phyloP scores from a whole-genome alignment of 2,329 filamentous ascomycete species.

The Coleophoma cylindrospora region DNA sequence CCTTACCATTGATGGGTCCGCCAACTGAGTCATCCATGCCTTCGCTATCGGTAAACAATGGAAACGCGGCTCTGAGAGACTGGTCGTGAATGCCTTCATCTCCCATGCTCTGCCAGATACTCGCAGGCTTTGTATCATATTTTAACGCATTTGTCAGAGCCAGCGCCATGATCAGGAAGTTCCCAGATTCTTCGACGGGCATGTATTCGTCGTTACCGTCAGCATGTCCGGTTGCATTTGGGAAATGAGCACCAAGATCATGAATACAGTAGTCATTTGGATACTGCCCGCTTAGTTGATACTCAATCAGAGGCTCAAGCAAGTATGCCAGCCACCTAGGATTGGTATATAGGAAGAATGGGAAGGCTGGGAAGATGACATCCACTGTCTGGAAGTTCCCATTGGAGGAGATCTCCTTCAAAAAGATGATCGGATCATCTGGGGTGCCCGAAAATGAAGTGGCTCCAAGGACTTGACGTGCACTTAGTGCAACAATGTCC shows the following conservation, averaged over 20 bases:
- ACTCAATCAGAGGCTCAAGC: conserved; percentile 74
- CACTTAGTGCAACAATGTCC: conserved; percentile 72
- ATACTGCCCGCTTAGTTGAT: conserved; percentile 78
- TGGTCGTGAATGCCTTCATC: conserved; percentile 16
- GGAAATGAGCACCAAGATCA: conserved; percentile 67
- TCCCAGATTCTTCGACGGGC: conserved; percentile 62
- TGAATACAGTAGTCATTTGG: conserved; percentile 80
- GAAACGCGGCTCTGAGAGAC: conserved; percentile 18
- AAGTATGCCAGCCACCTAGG: conserved; percentile 76
- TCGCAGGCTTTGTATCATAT: conserved; percentile 54
- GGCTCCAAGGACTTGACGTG: conserved; percentile 75
- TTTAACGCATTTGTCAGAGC: conserved; percentile 70
- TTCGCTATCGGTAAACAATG: conserved; percentile 37
- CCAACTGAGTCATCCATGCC: conserved; percentile 60
- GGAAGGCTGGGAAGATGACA: conserved; percentile 82
- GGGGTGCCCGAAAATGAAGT: conserved; percentile 71
- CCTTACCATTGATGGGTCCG: conserved; percentile 39
- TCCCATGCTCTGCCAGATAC: conserved; percentile 48
- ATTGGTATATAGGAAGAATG: conserved; percentile 83
- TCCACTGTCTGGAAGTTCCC: conserved; percentile 84
- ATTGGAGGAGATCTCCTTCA: conserved; percentile 83
- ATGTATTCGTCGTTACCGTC: conserved; percentile 61
- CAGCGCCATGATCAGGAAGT: conserved; percentile 69
- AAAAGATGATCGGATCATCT: conserved; percentile 67
- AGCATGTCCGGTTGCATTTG: conserved; percentile 69